These are phyloP conservation scores for Penicillium sclerotigenum DNA, from an alignment of 2,329 filamentous ascomycete genomes.

Conservation along the genomic window DNA sequence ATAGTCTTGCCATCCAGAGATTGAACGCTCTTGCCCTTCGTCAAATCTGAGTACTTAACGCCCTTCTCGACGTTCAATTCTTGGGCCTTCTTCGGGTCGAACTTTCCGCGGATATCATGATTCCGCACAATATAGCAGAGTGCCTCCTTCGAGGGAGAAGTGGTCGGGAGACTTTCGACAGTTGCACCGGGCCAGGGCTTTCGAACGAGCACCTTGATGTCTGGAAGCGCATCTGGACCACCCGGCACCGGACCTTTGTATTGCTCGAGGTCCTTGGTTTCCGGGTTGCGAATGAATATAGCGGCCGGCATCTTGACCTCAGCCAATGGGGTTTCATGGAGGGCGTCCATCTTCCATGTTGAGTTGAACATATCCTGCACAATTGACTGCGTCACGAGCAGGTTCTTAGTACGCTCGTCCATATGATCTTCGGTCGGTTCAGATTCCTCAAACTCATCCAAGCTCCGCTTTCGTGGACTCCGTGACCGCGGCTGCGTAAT, in stretches of 20 bases:
- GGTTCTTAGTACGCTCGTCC: conserved; percentile 38
- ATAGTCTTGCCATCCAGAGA: conserved; percentile 65
- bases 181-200: conserved; percentile 74
- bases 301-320: conserved; percentile 66
- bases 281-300: conserved; percentile 63
- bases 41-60: conserved; percentile 58
- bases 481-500: conserved; percentile 25
- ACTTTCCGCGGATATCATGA: conserved; percentile 74
- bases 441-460: conserved; percentile 48
- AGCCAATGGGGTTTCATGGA: conserved; percentile 64
- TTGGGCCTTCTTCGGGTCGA: conserved; percentile 64
- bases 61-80: conserved; percentile 62
- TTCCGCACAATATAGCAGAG: conserved; percentile 84
- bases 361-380: conserved; percentile 79
- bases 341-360: conserved; percentile 67
- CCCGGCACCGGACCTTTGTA: conserved; percentile 68
- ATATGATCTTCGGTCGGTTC: conserved; percentile 6
- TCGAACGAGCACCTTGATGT: conserved; percentile 69
- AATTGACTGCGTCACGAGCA: conserved; percentile 57
- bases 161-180: conserved; percentile 64
- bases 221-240: conserved; percentile 49
- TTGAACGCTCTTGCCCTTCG: conserved; percentile 60
- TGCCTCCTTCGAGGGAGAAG: conserved; percentile 62
- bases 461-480: conserved; percentile 47
- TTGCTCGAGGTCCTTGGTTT: conserved; percentile 61